A percentile compares a stretch with the other conserved stretches of the same genome.
phyloP scores from a whole-genome alignment of 106 monocot species.

The Dendrobium catenatum region DNA sequence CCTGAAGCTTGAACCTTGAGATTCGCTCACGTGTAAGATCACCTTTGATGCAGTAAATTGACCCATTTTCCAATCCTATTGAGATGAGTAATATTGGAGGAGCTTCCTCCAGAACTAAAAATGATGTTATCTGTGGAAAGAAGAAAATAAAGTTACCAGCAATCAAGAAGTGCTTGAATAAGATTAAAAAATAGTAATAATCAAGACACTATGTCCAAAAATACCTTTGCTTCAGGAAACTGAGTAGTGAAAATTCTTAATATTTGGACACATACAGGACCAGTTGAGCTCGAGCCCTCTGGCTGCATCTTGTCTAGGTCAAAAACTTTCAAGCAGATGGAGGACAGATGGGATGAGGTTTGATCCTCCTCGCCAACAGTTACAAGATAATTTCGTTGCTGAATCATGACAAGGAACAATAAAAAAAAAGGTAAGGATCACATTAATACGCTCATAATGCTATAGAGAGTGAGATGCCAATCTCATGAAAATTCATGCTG shows the following conservation, averaged over 20 bases:
- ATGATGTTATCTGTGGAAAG: slow-evolving; percentile 76
- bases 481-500: neutral
- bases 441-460: neutral
- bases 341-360: slow-evolving; percentile 48
- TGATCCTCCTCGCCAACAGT: slow-evolving; percentile 94
- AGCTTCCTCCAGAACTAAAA: slow-evolving; percentile 90
- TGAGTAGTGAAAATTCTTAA: slow-evolving; percentile 82
- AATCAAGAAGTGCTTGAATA: neutral
- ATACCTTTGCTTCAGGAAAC: slow-evolving; percentile 81
- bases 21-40: slow-evolving; percentile 95
- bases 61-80: slow-evolving; percentile 82
- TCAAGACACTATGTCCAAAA: neutral
- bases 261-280: slow-evolving; percentile 83
- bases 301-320: slow-evolving; percentile 91
- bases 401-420: slow-evolving; percentile 15
- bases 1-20: slow-evolving; percentile 72
- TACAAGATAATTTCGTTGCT: slow-evolving; percentile 88
- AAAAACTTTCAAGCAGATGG: slow-evolving; percentile 78
- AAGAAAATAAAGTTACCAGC: neutral
- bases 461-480: neutral
- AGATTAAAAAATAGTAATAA: neutral
- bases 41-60: slow-evolving; percentile 94
- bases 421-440: neutral
- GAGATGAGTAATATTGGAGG: slow-evolving; percentile 79
- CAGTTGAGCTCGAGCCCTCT: slow-evolving; percentile 77